Evolutionary conservation across 192 early-diverging fungal species (phyloP).

Genomic region (Linnemannia schmuckeri): DNA sequence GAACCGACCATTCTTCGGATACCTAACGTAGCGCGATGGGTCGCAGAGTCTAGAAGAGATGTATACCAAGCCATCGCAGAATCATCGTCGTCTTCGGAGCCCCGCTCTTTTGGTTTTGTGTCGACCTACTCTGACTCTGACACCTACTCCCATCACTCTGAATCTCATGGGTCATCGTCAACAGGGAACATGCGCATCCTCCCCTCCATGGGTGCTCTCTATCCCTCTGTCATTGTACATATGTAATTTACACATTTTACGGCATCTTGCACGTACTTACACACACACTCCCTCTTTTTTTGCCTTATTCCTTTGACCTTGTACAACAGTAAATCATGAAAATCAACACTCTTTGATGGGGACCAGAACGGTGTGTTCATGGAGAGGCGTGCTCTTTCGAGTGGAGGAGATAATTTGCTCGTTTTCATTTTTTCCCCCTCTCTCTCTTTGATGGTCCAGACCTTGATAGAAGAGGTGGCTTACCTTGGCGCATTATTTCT

Average conservation of each 20-base stretch:
- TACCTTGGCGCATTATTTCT: background rate
- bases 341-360: too few species aligned
- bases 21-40: slow-evolving; percentile 4
- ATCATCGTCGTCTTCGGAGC: background rate
- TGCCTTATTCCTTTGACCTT: background rate
- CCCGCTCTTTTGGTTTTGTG: background rate
- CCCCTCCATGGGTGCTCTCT: background rate
- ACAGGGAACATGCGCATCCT: background rate
- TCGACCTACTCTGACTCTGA: background rate
- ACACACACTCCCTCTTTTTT: background rate
- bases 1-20: background rate
- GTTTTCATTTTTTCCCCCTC: background rate
- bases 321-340: background rate
- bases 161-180: background rate
- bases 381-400: background rate
- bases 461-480: background rate
- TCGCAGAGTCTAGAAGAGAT: background rate
- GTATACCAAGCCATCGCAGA: background rate
- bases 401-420: background rate
- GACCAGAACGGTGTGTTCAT: background rate
- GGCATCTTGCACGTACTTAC: too few species aligned
- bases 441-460: background rate
- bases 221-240: background rate
- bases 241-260: background rate
- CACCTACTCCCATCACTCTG: background rate